Conservation (phyloP, 2,329 filamentous ascomycete genomes). For the Neonectria ditissima region DNA sequence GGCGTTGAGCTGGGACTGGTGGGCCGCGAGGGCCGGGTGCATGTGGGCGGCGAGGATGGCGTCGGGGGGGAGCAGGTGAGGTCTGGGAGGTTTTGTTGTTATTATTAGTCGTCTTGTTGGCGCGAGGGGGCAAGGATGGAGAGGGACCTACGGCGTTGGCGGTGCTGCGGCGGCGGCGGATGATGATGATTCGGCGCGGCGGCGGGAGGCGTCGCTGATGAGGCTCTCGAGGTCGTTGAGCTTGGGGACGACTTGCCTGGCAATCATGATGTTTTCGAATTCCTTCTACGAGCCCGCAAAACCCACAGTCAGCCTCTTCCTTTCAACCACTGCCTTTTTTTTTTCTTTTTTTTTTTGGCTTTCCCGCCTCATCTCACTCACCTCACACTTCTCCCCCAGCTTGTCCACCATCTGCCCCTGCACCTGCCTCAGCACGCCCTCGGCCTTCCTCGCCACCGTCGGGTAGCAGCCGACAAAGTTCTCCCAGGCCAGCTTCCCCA, state of each 20-base stretch:
- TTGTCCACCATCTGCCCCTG: constrained; percentile 70
- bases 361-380: no score
- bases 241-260: constrained; percentile 65
- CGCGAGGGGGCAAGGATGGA: neutral
- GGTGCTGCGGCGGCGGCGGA: constrained; percentile 38
- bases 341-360: no score
- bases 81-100: no score
- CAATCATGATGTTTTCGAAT: constrained; percentile 66
- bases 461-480: constrained; percentile 73
- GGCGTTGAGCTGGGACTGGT: constrained; percentile 68
- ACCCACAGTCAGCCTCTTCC: constrained; percentile 20
- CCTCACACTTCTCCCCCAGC: constrained; percentile 65
- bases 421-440: constrained; percentile 63
- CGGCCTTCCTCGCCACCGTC: constrained; percentile 64
- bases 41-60: constrained; percentile 67
- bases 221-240: constrained; percentile 71
- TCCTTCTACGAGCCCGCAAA: constrained; percentile 56
- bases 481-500: constrained; percentile 66
- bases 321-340: no score
- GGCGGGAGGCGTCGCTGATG: constrained; percentile 60
- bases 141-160: constrained; percentile 60
- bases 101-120: no score
- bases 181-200: constrained; percentile 37
- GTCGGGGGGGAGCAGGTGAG: constrained; percentile 67
- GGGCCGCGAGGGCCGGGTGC: constrained; percentile 62